These are phyloP conservation scores for Bremia lactucae DNA, from an alignment of 352 stramenopile species.

Conservation along the genomic window DNA sequence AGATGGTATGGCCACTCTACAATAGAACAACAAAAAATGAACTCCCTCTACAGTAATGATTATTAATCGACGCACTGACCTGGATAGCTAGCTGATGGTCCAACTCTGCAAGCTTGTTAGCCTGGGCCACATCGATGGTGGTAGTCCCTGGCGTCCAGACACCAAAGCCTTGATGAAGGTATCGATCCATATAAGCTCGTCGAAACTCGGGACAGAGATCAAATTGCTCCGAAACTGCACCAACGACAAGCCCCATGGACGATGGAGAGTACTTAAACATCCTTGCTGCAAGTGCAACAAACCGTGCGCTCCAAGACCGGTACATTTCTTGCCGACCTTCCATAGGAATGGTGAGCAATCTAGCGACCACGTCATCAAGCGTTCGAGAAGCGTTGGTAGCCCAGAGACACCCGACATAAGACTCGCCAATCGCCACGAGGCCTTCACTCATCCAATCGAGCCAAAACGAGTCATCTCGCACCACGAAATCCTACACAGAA, in stretches of 20 bases:
- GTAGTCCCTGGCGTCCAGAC: slow-evolving; percentile 44
- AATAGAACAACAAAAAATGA: slow-evolving; percentile 1
- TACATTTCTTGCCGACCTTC: slow-evolving; percentile 79
- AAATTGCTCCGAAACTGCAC: slow-evolving; percentile 60
- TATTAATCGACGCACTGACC: slow-evolving; percentile 15
- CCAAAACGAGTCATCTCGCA: slow-evolving; percentile 73
- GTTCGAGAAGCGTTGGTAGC: slow-evolving; percentile 35
- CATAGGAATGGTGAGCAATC: slow-evolving; percentile 72
- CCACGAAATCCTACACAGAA: slow-evolving; percentile 61
- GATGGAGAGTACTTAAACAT: slow-evolving; percentile 73
- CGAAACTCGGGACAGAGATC: slow-evolving; percentile 64
- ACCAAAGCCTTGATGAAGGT: slow-evolving; percentile 68
- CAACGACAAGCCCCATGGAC: slow-evolving; percentile 56
- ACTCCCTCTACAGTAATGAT: not conserved
- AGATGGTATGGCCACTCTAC: slow-evolving; percentile 43
- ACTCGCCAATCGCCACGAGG: slow-evolving; percentile 73
- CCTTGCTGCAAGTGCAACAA: slow-evolving; percentile 57
- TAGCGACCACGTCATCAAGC: slow-evolving; percentile 62
- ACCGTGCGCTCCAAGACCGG: slow-evolving; percentile 68
- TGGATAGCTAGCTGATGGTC: slow-evolving; percentile 46
- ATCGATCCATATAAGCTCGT: slow-evolving; percentile 61
- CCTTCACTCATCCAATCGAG: slow-evolving; percentile 83
- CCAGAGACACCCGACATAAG: slow-evolving; percentile 72
- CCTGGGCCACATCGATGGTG: slow-evolving; percentile 51
- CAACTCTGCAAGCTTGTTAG: slow-evolving; percentile 57